These are phyloP conservation scores for Piper betle DNA, from an alignment of 164 flowering plant genomes.

Conservation along the genomic window DNA sequence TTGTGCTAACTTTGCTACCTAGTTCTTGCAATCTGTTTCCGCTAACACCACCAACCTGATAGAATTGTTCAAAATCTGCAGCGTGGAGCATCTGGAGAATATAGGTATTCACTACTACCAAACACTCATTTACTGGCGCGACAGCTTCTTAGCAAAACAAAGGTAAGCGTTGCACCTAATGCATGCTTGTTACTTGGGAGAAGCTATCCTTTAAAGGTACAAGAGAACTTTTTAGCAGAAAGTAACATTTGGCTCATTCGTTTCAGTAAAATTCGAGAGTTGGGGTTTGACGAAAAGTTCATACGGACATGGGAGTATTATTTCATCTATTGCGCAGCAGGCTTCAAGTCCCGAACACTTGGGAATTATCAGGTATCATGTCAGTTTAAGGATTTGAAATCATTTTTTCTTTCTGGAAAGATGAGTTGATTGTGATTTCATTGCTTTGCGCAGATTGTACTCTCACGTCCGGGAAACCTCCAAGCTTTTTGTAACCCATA, in stretches of 20 bases:
- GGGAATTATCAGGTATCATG: slow-evolving; percentile 73
- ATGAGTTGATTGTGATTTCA: no score
- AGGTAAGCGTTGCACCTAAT: slow-evolving; percentile 29
- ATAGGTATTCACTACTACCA: slow-evolving; percentile 84
- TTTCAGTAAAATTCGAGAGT: slow-evolving; percentile 39
- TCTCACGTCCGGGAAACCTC: no score
- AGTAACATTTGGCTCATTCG: not conserved
- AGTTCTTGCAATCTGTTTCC: no score
- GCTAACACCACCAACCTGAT: no score
- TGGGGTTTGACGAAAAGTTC: slow-evolving; percentile 82
- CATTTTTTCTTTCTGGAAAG: no score
- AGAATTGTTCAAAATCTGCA: slow-evolving; percentile 14
- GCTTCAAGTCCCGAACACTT: slow-evolving; percentile 61
- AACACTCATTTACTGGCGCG: slow-evolving; percentile 67
- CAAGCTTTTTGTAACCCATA: no score
- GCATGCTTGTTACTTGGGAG: no score
- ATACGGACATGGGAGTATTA: slow-evolving; percentile 91
- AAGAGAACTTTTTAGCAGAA: no score
- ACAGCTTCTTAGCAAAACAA: slow-evolving; percentile 54
- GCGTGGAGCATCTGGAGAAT: slow-evolving; percentile 86
- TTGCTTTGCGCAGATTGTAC: no score
- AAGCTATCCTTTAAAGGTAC: no score
- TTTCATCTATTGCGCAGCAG: slow-evolving; percentile 84
- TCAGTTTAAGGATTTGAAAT: no score
- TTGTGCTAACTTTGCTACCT: no score